Evolutionary conservation across 306 rosid species (phyloP).

Genomic region (Arachis stenosperma): DNA sequence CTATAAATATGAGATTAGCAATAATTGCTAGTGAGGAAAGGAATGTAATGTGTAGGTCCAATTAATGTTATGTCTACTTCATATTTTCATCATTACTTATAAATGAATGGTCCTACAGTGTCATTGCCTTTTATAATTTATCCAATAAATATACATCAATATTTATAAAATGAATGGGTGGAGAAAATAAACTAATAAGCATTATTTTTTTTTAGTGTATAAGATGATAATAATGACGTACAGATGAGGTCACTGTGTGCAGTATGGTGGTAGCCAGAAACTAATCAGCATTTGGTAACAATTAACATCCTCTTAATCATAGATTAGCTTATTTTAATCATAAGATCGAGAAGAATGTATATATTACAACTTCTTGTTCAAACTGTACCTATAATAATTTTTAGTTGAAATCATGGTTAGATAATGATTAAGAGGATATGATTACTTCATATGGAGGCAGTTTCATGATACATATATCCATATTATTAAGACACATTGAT

Average conservation of each 20-base stretch:
- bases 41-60: conserved; percentile 59
- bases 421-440: not conserved
- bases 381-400: not conserved
- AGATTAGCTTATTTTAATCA: not conserved
- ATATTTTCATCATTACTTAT: conserved; percentile 50
- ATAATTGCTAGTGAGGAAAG: conserved; percentile 54
- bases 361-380: no score
- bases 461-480: not conserved
- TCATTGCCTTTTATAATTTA: conserved; percentile 18
- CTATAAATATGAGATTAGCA: conserved; percentile 35
- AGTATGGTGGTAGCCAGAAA: conserved; percentile 31
- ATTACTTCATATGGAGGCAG: not conserved
- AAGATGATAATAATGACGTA: conserved; percentile 40
- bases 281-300: conserved; percentile 22
- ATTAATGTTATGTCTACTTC: conserved; percentile 39
- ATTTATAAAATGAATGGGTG: not conserved
- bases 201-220: not conserved
- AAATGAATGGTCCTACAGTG: conserved; percentile 44
- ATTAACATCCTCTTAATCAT: not conserved
- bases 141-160: conserved; percentile 23
- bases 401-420: conserved; percentile 11
- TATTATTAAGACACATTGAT: not conserved
- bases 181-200: not conserved
- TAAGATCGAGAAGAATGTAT: not conserved
- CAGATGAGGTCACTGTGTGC: conserved; percentile 62